Conservation (phyloP, 495 filamentous ascomycete species). For the Talaromyces wortmannii region DNA sequence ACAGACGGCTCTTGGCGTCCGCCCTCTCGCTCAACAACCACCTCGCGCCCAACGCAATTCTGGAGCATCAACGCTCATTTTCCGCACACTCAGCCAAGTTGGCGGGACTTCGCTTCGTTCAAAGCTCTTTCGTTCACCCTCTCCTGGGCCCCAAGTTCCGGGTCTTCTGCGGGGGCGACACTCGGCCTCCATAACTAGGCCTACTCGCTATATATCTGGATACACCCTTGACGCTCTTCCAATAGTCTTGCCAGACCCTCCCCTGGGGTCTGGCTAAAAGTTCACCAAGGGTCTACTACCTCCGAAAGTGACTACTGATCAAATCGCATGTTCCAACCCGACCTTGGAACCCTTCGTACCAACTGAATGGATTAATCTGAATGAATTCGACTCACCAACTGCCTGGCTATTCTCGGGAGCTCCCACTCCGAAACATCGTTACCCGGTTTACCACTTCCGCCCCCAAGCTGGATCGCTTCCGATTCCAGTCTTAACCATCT, state of each 20-base stretch:
- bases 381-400: neutral
- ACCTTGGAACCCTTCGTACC: neutral
- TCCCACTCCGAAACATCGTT: constrained; percentile 50
- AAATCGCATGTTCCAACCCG: neutral
- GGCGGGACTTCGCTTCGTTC: constrained; percentile 76
- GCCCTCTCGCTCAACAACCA: neutral
- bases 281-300: neutral
- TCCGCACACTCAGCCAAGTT: constrained; percentile 72
- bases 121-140: constrained; percentile 82
- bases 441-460: constrained; percentile 71
- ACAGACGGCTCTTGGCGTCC: neutral
- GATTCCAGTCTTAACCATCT: constrained; percentile 65
- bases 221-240: constrained; percentile 19
- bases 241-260: constrained; percentile 41
- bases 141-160: constrained; percentile 85
- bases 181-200: constrained; percentile 93
- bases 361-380: constrained; percentile 5
- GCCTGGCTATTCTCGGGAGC: constrained; percentile 53
- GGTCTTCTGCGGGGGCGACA: constrained; percentile 93
- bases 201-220: constrained; percentile 13
- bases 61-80: constrained; percentile 5
- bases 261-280: constrained; percentile 37
- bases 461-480: constrained; percentile 88
- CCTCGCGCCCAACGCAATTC: neutral
- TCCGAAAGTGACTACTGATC: too few species aligned